phyloP scores from a whole-genome alignment of 2,329 filamentous ascomycete genomes.

The Penicillium paneum region DNA sequence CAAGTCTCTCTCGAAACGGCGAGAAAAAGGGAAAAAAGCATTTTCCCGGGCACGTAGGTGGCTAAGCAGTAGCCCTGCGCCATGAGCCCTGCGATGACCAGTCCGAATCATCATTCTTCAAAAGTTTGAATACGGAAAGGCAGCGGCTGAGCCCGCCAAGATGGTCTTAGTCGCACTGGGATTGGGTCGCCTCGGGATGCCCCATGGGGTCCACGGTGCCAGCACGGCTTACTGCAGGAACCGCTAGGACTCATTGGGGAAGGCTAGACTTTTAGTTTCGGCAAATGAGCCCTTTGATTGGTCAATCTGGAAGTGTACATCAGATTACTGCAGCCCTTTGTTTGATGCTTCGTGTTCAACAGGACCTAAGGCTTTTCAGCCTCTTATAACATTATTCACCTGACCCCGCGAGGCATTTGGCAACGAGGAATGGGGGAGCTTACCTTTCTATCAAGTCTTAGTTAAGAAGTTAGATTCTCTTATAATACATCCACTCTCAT shows the following conservation, averaged over 20 bases:
- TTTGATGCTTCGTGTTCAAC: not conserved
- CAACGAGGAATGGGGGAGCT: not conserved
- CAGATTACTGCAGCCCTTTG: not conserved
- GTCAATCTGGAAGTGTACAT: slow-evolving; percentile 4
- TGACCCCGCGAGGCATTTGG: not conserved
- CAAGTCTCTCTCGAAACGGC: not conserved
- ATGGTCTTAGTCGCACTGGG: not conserved
- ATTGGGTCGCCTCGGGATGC: slow-evolving; percentile 11
- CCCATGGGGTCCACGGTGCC: slow-evolving; percentile 8
- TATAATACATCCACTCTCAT: not conserved
- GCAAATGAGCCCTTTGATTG: slow-evolving; percentile 3
- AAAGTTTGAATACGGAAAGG: not conserved
- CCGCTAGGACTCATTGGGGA: not conserved
- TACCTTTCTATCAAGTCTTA: not conserved
- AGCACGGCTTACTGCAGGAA: slow-evolving; percentile 12
- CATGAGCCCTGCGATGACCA: not conserved
- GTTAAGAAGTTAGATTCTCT: not conserved
- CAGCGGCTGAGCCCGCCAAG: not conserved
- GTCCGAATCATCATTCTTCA: not conserved
- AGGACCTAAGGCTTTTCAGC: not conserved
- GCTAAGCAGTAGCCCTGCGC: slow-evolving; percentile 4
- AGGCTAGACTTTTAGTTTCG: slow-evolving; percentile 7
- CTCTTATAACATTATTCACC: not conserved
- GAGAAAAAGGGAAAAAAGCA: not conserved
- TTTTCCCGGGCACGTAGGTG: not conserved